Percentiles rank a stretch among this genome's conserved stretches.
Evolutionary conservation across 768 basidiomycete species (phyloP).

Genomic region (Pulveroboletus sp.): DNA sequence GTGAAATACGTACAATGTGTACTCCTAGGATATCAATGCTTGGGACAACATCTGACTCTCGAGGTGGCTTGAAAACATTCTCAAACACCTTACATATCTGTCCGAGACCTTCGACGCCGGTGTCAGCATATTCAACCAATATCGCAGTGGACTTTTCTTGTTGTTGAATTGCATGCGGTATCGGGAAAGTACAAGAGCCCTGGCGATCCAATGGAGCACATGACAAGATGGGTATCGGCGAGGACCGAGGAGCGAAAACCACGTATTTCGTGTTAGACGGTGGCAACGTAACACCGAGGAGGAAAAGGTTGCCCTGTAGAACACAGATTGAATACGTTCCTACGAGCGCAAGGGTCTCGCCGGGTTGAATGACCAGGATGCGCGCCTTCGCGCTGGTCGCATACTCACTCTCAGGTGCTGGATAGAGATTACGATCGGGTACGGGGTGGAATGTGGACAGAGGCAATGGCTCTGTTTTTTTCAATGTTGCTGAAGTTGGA

Average conservation of each 20-base stretch:
- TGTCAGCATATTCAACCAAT: slow-evolving; percentile 51
- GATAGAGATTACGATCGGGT: slow-evolving; percentile 35
- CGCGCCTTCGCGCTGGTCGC: slow-evolving; percentile 20
- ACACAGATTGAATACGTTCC: slow-evolving; percentile 62
- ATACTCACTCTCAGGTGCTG: background rate
- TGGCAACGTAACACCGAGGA: slow-evolving; percentile 51
- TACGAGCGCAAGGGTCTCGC: slow-evolving; percentile 59
- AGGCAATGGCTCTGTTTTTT: slow-evolving; percentile 14
- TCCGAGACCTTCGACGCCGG: slow-evolving; percentile 65
- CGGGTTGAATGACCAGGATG: slow-evolving; percentile 41
- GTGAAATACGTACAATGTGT: slow-evolving; percentile 39
- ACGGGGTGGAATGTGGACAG: slow-evolving; percentile 51
- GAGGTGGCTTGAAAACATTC: slow-evolving; percentile 53
- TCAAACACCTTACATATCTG: slow-evolving; percentile 58
- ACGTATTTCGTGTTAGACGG: slow-evolving; percentile 40
- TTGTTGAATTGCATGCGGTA: slow-evolving; percentile 11
- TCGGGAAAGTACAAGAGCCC: slow-evolving; percentile 11
- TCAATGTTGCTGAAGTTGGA: background rate
- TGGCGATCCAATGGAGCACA: slow-evolving; percentile 17
- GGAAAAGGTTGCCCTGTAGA: slow-evolving; percentile 52
- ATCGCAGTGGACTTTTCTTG: slow-evolving; percentile 38
- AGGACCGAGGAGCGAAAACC: slow-evolving; percentile 73
- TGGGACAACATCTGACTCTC: slow-evolving; percentile 17
- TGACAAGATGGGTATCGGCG: slow-evolving; percentile 62
- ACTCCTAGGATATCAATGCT: slow-evolving; percentile 46